These are phyloP conservation scores for Flaveria floridana DNA, from an alignment of 140 eudicot species.

Conservation along the genomic window DNA sequence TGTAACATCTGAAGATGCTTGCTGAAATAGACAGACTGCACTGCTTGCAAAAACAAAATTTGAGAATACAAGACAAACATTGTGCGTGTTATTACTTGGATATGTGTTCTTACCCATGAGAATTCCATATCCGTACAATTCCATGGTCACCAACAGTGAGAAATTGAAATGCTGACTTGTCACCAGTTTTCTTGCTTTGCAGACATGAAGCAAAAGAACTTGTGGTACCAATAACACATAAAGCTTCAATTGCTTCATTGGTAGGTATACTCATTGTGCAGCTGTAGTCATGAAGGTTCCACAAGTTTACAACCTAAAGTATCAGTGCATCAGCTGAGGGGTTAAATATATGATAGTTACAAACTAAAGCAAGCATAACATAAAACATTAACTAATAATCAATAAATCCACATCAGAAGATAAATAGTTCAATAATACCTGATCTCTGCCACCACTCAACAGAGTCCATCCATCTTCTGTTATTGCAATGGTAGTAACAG, in stretches of 20 bases:
- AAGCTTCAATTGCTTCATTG: constrained; percentile 68
- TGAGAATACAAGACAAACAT: not conserved
- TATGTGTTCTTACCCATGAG: constrained; percentile 53
- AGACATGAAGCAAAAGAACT: constrained; percentile 53
- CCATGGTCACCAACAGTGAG: constrained; percentile 93
- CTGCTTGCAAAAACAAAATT: constrained; percentile 35
- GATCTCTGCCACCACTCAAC: constrained; percentile 87
- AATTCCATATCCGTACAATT: constrained; percentile 80
- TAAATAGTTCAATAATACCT: constrained; percentile 36
- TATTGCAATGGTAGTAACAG: constrained; percentile 74
- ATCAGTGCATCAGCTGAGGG: constrained; percentile 18
- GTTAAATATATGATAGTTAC: not conserved
- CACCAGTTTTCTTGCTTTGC: constrained; percentile 42
- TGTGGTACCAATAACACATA: constrained; percentile 49
- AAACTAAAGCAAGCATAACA: not conserved
- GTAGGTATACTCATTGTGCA: constrained; percentile 56
- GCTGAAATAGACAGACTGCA: constrained; percentile 63
- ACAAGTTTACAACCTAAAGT: constrained; percentile 68
- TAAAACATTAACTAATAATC: not conserved
- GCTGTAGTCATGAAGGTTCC: constrained; percentile 76
- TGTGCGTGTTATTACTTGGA: not conserved
- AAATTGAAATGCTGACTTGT: constrained; percentile 46
- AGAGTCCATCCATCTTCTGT: constrained; percentile 88
- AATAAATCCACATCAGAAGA: not conserved
- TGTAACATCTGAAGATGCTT: constrained; percentile 79